Percentiles rank a stretch among this genome's conserved stretches.
These are phyloP conservation scores for Aspergillus sclerotioniger DNA, from an alignment of 495 filamentous ascomycete genomes.

Conservation along the genomic window DNA sequence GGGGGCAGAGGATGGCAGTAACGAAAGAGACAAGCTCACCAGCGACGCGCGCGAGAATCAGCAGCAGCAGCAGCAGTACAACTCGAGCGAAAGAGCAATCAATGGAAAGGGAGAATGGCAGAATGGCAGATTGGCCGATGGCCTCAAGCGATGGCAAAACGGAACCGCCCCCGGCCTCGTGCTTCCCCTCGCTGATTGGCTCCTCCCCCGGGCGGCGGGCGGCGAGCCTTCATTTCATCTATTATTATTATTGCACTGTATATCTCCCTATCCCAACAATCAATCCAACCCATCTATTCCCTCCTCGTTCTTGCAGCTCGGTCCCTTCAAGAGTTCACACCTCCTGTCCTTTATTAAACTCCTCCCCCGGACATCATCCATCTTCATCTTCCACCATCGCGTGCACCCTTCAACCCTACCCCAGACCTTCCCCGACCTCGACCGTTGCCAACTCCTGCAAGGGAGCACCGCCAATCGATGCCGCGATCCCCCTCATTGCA, in stretches of 20 bases:
- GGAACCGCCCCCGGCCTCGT: neutral
- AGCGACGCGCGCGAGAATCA: constrained; percentile 7
- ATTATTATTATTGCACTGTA: neutral
- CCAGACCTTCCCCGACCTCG: too few species aligned
- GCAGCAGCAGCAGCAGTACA: neutral
- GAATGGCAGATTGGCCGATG: neutral
- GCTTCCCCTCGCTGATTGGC: neutral
- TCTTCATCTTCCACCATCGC: too few species aligned
- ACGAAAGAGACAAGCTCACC: neutral
- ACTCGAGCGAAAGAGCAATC: too few species aligned
- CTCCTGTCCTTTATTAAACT: too few species aligned
- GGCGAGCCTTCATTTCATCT: neutral
- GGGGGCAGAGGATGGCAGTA: neutral
- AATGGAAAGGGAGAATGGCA: neutral
- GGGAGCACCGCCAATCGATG: neutral
- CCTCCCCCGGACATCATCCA: too few species aligned
- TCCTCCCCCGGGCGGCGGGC: neutral
- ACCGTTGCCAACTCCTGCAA: neutral
- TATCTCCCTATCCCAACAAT: too few species aligned
- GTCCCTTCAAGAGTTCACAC: too few species aligned
- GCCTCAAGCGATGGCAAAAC: neutral
- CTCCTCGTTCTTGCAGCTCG: too few species aligned
- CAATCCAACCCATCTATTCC: neutral
- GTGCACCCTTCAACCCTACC: too few species aligned
- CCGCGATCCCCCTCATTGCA: neutral